These are phyloP conservation scores for Dothiorella sarmentorum DNA, from an alignment of 2,329 filamentous ascomycete species.

Conservation along the genomic window DNA sequence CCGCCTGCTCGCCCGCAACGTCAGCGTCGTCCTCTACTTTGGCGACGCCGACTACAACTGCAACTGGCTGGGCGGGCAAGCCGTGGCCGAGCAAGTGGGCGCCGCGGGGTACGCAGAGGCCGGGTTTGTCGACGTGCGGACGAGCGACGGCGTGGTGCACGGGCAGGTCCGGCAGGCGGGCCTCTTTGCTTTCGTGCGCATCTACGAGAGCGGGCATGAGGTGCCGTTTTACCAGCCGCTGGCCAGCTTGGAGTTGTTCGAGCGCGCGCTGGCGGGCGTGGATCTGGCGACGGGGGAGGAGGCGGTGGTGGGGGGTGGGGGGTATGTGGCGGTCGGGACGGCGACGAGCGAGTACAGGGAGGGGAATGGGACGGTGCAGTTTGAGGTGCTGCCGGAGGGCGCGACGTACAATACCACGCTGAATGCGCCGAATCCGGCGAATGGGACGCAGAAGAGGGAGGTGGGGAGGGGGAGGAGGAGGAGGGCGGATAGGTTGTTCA, in stretches of 20 bases:
- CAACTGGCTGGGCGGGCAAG: constrained; percentile 47
- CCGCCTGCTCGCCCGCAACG: constrained; percentile 38
- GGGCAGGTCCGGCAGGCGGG: constrained; percentile 53
- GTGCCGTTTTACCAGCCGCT: constrained; percentile 56
- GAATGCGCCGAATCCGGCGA: constrained; percentile 39
- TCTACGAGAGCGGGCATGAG: constrained; percentile 50
- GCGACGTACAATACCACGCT: constrained; percentile 49
- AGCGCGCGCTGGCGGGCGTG: constrained; percentile 45
- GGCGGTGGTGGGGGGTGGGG: constrained; percentile 23
- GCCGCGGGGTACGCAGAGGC: constrained; percentile 43
- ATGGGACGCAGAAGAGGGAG: background rate
- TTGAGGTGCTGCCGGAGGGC: constrained; percentile 39
- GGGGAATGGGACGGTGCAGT: constrained; percentile 47
- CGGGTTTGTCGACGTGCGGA: constrained; percentile 48
- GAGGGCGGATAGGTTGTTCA: constrained; percentile 6
- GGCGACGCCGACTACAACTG: constrained; percentile 51
- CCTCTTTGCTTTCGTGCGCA: constrained; percentile 49
- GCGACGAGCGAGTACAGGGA: constrained; percentile 39
- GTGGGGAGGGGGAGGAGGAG: background rate
- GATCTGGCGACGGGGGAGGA: constrained; percentile 51
- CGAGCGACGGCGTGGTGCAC: constrained; percentile 46
- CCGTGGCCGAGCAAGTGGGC: constrained; percentile 39
- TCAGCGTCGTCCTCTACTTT: constrained; percentile 43
- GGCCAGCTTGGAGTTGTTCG: constrained; percentile 48
- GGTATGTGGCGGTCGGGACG: constrained; percentile 36